A percentile compares a stretch with the other conserved stretches of the same genome.
phyloP scores from a whole-genome alignment of 73 alveolate genomes.

The Paraurostyla sp. region DNA sequence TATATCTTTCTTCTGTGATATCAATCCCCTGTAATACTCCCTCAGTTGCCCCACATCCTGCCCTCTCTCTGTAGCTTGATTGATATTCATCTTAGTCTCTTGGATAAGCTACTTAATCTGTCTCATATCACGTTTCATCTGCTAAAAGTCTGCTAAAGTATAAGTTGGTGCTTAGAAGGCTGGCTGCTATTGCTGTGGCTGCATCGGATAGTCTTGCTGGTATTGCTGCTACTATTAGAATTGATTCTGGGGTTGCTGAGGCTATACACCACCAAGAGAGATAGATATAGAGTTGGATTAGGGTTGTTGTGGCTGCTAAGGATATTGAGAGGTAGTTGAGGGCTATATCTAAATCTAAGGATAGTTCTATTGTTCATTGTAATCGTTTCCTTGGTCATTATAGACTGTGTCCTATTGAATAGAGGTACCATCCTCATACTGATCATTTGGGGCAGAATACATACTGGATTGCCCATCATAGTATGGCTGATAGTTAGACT shows the following conservation, averaged over 20 bases:
- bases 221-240: conserved; percentile 27
- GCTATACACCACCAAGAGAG: too few relatives aligned
- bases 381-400: neutral
- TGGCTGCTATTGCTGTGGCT: neutral
- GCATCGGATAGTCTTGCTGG: neutral
- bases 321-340: neutral
- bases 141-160: neutral
- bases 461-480: conserved; percentile 43
- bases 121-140: conserved; percentile 8
- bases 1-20: neutral
- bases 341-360: conserved; percentile 1
- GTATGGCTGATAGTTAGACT: neutral
- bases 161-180: neutral
- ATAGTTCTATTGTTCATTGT: neutral
- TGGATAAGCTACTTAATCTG: conserved; percentile 29
- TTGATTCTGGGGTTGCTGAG: too few relatives aligned
- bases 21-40: neutral
- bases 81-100: neutral
- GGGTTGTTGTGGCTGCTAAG: neutral
- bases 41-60: conserved; percentile 18
- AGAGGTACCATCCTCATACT: conserved; percentile 33
- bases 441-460: conserved; percentile 1
- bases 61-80: neutral
- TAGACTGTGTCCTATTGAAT: neutral
- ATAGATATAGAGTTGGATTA: too few relatives aligned